Base-by-base conservation (phyloP, 805 yeast species). In the Danielozyma ontarioensis region DNA sequence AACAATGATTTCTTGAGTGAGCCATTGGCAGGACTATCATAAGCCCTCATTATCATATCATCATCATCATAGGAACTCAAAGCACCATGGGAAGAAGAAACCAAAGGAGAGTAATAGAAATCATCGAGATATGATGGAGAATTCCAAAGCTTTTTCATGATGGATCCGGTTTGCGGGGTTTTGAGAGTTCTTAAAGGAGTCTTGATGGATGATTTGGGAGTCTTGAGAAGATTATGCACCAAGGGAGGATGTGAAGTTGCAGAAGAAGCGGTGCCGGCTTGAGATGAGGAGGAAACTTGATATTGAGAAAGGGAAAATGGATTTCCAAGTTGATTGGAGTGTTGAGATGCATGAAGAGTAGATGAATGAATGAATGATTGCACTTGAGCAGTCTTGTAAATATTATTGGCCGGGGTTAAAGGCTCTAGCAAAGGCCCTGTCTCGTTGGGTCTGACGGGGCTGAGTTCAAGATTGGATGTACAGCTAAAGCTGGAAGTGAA, bases 391-490 rank as follows among this genome's bases (percentile, higher is more conserved):
- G 32, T 30, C 13, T 41, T 36, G 32, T 40, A 40, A 15, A 37
- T 28, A 32, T 47, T 35, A 33, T 50, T 45, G 4, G 66, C 73
- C 12, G 83, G 84, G 4, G 83, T 76, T 31, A 76, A 54, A 11
- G 86, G 84, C 52, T 78, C 83, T 31, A 79, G 58, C 27, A 79
- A 55, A 4, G 85, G 84, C 2, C 84, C 85, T 3, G 82, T 73
- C 36, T 76, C 81, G 35, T 68, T 65, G 4, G 72, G 61, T 40
- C 75, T 65, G 28, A 76, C 49, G 6, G 86, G 86, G 16, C 80
- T 75, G 14, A 80, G 53, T 46, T 80, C 85, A 41, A 79, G 69
- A 47, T 74, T 79, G 17, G 82, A 75, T 43, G 68, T 73, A 45
- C 83, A 76, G 51, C 81, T 78, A 55, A 80, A 80, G 10, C 83